Conservation (phyloP, 2,329 filamentous ascomycete species). For the Colletotrichum magnum region DNA sequence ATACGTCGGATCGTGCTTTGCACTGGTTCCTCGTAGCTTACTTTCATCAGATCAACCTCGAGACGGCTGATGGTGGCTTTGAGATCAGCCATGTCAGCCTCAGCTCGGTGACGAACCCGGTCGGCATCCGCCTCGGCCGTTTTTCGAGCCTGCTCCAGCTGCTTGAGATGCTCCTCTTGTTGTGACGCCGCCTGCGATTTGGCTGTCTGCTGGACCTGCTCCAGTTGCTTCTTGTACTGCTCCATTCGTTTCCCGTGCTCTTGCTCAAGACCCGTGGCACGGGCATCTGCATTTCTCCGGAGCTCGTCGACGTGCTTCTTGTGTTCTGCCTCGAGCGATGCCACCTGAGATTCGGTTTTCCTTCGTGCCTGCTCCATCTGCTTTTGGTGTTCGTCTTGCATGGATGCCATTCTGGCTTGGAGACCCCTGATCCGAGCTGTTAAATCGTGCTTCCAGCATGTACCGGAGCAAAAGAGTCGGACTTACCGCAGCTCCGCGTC, state of each 20-base stretch:
- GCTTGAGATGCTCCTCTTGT: constrained; percentile 53
- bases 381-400: constrained; percentile 40
- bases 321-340: constrained; percentile 46
- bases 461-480: not conserved
- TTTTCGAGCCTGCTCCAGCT: constrained; percentile 63
- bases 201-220: constrained; percentile 54
- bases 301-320: constrained; percentile 47
- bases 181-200: constrained; percentile 43
- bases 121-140: constrained; percentile 64
- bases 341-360: constrained; percentile 61
- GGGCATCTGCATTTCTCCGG: constrained; percentile 33
- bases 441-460: not conserved
- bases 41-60: constrained; percentile 74
- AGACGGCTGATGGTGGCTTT: constrained; percentile 72
- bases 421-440: constrained; percentile 23
- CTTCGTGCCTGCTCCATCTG: constrained; percentile 57
- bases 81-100: constrained; percentile 75
- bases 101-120: constrained; percentile 62
- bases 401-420: constrained; percentile 38
- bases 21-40: constrained; percentile 44
- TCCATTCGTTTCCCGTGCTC: constrained; percentile 47
- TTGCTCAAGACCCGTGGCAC: constrained; percentile 33
- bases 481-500: constrained; percentile 73
- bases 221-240: constrained; percentile 47
- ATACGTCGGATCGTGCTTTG: too few relatives aligned